phyloP scores from a whole-genome alignment of 2,329 filamentous ascomycete species.

The Sporothrix luriei region DNA sequence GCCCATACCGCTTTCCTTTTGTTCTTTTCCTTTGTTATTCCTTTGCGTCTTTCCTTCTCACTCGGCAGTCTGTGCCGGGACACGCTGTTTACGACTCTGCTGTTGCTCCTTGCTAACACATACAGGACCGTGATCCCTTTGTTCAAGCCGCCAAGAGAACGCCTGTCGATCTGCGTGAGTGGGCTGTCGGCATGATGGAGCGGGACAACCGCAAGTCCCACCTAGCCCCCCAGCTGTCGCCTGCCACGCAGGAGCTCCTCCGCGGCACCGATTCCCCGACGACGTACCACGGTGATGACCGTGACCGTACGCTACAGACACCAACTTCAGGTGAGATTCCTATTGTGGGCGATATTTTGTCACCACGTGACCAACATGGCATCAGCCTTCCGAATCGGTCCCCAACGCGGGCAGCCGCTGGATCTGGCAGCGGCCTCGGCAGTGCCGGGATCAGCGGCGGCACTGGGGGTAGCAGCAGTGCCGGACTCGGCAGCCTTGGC shows the following conservation, averaged over 20 bases:
- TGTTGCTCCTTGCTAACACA: background rate
- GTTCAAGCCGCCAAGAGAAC: slow-evolving; percentile 95
- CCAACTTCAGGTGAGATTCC: slow-evolving; percentile 74
- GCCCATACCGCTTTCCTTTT: background rate
- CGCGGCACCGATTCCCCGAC: slow-evolving; percentile 63
- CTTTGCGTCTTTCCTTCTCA: background rate
- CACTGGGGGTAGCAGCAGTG: slow-evolving; percentile 25
- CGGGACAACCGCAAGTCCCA: slow-evolving; percentile 95
- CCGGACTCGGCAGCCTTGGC: slow-evolving; percentile 48
- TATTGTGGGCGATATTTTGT: slow-evolving; percentile 61
- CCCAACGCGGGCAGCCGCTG: slow-evolving; percentile 47
- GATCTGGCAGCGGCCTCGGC: slow-evolving; percentile 26
- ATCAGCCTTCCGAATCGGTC: slow-evolving; percentile 52
- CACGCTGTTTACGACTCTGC: background rate
- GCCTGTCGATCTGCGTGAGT: slow-evolving; percentile 88
- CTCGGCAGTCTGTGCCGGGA: background rate
- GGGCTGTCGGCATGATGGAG: slow-evolving; percentile 93
- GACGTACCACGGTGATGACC: slow-evolving; percentile 52
- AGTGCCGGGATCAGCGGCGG: slow-evolving; percentile 20
- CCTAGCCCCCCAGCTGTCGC: slow-evolving; percentile 76
- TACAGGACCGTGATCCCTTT: slow-evolving; percentile 86
- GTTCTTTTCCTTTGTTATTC: background rate
- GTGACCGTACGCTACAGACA: slow-evolving; percentile 56
- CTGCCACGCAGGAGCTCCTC: slow-evolving; percentile 75
- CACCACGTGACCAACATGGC: slow-evolving; percentile 54